Evolutionary conservation across 2,329 filamentous ascomycete genomes (phyloP), one percentile per base, ranked within the genome.

Genomic region (Neofusicoccum cordaticola): DNA sequence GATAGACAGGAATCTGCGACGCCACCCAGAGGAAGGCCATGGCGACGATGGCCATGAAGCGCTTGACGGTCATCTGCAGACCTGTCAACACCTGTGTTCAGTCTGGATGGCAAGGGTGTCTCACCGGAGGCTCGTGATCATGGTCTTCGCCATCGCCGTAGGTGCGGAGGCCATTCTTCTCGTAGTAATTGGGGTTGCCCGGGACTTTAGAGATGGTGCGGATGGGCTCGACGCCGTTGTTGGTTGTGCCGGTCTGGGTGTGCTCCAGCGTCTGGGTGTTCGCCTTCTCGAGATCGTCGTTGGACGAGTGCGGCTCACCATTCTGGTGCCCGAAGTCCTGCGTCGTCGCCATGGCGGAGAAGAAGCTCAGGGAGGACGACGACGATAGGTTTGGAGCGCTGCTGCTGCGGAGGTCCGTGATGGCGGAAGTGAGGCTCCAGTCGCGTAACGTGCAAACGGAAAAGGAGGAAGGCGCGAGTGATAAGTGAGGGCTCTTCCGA

Each of bases 11-110:
- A 52, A 87, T 86, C 68, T 88, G 85, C 62, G 81, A 85, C 35
- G 84, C 85, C 56, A 84, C 85, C 85, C 85, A 87, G 22, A 87
- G 75, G 64, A 88, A 85, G 4, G 84, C 83, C 83, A 86, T 86
- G 65, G 84, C 84, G 13, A 83, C 69, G 52, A 87, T 77, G 62
- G 80, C 81, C 83, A 86, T 83, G 68, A 85, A 80, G 3, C 82
- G 78, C 35, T 72, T 75, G 66, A 81, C 79, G n/a, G 78, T 80
- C 81, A 85, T 81, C 71, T 84, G 77, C 50, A 82, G 44, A 3
- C 8, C 13, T 11, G 19, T 53, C 45, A 53, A n/a, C 47, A 35
- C 3, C 4, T 8, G 34, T 11, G 13, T 9, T 7, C 15, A 7
- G 7, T 27, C 5, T 15, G 9, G 15, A 34, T 50, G 27, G 37